Evolutionary conservation across 768 basidiomycete genomes (phyloP), one percentile per base, ranked within the genome.

Genomic region (Kwoniella newhampshirensis): DNA sequence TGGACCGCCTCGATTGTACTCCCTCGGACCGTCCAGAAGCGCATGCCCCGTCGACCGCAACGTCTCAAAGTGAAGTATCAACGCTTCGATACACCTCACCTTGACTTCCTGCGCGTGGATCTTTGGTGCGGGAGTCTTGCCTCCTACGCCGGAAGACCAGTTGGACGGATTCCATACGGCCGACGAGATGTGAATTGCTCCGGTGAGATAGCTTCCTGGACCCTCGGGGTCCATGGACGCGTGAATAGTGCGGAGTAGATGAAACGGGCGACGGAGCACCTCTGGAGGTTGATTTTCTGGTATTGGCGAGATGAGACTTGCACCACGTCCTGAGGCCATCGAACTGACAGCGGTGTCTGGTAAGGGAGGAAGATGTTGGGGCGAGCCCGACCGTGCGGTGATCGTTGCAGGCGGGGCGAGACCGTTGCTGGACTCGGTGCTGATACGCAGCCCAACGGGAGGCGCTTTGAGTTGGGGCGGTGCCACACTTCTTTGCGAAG

Each of bases 101-200:
- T 72, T 72, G 32, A 56, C 42, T 13, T 72, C 70, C 41, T 67
- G 67, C n/a, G 62, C 64, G 1, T 35, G 18, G 28, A 72, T 69
- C 56, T 69, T 72, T 2, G 56, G 58, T 6, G 39, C 51, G 15
- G 54, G 26, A 12, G 35, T 23, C 28, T 58, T 54, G 9, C 35
- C 45, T 9, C 32, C 52, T 1, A 21, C 44, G 3, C 44, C 53
- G 13, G 11, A 52, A 5, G 48, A 27, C 61, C 59, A 57, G 15
- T 47, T 25, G 8, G 32, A 15, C 21, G 56, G 37, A 35, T 56
- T 58, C 70, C 70, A 71, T 6, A 71, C 61, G 8, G 66, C 55
- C 11, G 67, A 54, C n/a, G 60, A 50, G 23, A 72, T 63, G 49
- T 72, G 70, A 3, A 72, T 64, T 2, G 62, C 44, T 0, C 63